Evolutionary conservation across 495 filamentous ascomycete genomes (phyloP).

Genomic region (Trichoderma orchidacearum): DNA sequence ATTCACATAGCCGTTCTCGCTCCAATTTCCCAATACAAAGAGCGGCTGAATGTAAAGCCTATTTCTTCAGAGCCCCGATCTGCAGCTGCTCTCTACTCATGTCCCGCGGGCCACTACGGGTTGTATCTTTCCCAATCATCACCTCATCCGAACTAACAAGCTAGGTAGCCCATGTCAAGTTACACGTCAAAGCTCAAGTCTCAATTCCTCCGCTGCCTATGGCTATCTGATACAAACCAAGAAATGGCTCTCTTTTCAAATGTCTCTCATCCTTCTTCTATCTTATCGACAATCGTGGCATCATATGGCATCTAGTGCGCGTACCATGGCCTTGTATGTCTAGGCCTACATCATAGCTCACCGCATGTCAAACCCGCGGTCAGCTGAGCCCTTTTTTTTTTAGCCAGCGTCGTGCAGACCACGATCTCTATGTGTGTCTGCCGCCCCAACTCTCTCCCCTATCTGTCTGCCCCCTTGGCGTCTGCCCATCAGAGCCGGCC

Average conservation of each 20-base stretch:
- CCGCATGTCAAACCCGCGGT: background rate
- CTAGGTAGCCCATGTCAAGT: too few species aligned
- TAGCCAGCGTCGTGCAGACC: background rate
- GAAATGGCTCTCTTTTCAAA: background rate
- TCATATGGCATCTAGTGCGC: background rate
- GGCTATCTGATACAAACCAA: background rate
- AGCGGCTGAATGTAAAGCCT: background rate
- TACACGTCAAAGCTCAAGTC: background rate
- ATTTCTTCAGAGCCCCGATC: background rate
- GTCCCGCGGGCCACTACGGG: background rate
- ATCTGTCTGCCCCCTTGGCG: background rate
- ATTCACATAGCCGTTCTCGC: background rate
- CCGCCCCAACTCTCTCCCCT: background rate
- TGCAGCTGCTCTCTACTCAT: background rate
- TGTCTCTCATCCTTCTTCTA: background rate
- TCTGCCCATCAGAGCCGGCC: background rate
- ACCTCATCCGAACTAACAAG: too few species aligned
- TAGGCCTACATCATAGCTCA: background rate
- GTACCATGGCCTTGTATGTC: background rate
- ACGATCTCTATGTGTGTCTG: background rate
- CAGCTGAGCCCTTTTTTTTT: background rate
- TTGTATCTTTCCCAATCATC: background rate
- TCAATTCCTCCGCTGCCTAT: background rate
- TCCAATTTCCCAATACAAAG: background rate
- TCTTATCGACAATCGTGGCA: background rate